phyloP scores from a whole-genome alignment of 192 early-diverging fungal genomes.

The Coemansia sp. region DNA sequence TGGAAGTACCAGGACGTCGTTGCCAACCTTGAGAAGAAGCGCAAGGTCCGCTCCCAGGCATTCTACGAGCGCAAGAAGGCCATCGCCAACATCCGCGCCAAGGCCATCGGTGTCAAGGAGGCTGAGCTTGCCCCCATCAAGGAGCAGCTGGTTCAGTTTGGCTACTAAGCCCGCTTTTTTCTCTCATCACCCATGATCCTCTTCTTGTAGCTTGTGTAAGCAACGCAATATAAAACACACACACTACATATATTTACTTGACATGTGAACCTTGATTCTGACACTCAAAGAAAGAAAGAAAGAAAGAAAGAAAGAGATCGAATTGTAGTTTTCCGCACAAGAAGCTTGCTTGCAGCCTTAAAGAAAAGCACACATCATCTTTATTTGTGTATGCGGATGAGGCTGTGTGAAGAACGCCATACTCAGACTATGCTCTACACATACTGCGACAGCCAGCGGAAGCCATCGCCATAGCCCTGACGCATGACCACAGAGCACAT shows the following conservation, averaged over 20 bases:
- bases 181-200: not conserved
- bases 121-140: slow-evolving; percentile 61
- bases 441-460: slow-evolving; percentile 88
- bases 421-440: slow-evolving; percentile 52
- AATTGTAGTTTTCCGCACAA: not conserved
- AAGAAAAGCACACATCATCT: slow-evolving; percentile 2
- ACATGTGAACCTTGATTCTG: too few species aligned
- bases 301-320: not conserved
- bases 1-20: slow-evolving; percentile 99
- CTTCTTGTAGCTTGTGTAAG: slow-evolving; percentile 1
- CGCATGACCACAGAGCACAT: slow-evolving; percentile 99
- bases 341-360: slow-evolving; percentile 1
- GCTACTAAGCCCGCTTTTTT: slow-evolving; percentile 54
- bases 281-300: not conserved
- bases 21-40: slow-evolving; percentile 96
- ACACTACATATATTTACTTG: not conserved
- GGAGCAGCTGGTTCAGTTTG: slow-evolving; percentile 58
- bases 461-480: slow-evolving; percentile 98
- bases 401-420: not conserved
- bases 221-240: not conserved
- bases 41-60: slow-evolving; percentile 90
- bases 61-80: slow-evolving; percentile 93
- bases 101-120: slow-evolving; percentile 58
- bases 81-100: slow-evolving; percentile 64
- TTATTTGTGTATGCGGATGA: not conserved